A percentile compares a stretch with the other conserved stretches of the same genome.
These are phyloP conservation scores for Trichoderma pleuroti DNA, from an alignment of 2,329 filamentous ascomycete species.

Conservation along the genomic window DNA sequence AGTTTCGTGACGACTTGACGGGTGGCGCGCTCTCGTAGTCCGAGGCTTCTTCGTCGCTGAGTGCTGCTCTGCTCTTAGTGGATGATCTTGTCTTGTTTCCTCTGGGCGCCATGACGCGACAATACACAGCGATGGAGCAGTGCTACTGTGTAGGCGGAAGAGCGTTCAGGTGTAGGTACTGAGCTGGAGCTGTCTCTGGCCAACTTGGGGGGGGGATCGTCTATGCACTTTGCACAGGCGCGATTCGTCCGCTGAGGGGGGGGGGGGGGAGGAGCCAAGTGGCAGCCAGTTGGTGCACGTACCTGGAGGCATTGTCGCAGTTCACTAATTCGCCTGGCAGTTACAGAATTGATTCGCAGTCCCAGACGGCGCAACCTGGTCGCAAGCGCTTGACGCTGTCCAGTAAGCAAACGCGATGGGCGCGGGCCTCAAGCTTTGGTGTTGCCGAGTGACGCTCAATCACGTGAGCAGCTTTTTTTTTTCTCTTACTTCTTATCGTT, in stretches of 20 bases:
- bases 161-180: background rate
- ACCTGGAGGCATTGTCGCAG: slow-evolving; percentile 21
- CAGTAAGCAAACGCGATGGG: slow-evolving; percentile 18
- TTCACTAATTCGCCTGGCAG: background rate
- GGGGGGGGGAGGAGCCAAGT: background rate
- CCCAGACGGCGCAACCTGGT: slow-evolving; percentile 14
- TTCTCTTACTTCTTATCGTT: background rate
- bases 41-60: slow-evolving; percentile 37
- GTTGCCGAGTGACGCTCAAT: slow-evolving; percentile 7
- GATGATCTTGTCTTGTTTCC: slow-evolving; percentile 4
- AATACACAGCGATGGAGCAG: background rate
- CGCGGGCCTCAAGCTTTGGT: slow-evolving; percentile 1
- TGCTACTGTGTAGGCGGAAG: background rate
- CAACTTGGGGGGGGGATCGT: background rate
- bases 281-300: slow-evolving; percentile 1
- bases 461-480: background rate
- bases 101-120: slow-evolving; percentile 18
- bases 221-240: background rate
- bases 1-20: slow-evolving; percentile 27
- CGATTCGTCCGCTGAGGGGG: background rate
- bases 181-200: background rate
- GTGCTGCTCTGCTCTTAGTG: slow-evolving; percentile 30
- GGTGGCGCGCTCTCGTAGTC: slow-evolving; percentile 30
- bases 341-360: background rate
- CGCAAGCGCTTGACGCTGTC: slow-evolving; percentile 9